Base-by-base conservation (phyloP, 768 basidiomycete genomes). In the Mycena leptocephala region DNA sequence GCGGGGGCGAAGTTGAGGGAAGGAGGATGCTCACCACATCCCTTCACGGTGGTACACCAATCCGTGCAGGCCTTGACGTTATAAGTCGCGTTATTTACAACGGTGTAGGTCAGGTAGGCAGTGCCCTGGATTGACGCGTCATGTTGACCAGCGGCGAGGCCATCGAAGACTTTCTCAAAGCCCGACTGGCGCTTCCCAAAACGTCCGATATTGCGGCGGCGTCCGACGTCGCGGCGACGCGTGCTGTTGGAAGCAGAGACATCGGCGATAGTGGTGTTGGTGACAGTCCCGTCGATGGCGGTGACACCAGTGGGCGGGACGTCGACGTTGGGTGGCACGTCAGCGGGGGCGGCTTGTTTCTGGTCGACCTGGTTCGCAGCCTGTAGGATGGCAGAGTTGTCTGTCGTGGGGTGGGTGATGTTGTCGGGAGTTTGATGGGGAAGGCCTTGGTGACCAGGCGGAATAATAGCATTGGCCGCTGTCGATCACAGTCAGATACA, bases 281-380 rank as follows among this genome's bases (percentile, higher is more conserved):
- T 82, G 28, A 89, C 75, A 33, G 82, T 66, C 14, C 89, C 89
- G 78, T 90, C 88, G 39, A 89, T 75, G 2, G 88, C 89, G 33
- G 89, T 90, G 66, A 90, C 81, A 1, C 77, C 74, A 0, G 88
- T 88, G 3, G 51, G 43, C 3, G 73, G 74, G 35, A 76, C 65
- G 39, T 30, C n/a, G 32, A 56, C 66, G 55, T 68, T 64, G 13
- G 79, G 79, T 7, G 71, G 62, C 10, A 74, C 64, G 62, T 71
- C 58, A 33, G 30, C 22, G 22, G 75, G 28, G 22, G 46, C 70
- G 18, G 61, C 26, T 26, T 3, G 48, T 72, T 79, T 77, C 64
- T 77, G 79, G 58, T 76, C 9, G 39, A 79, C 67, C 56, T 74
- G 46, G 24, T 28, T 28, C 62, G 59, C 67, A 30, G 79, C 68